Conservation (phyloP, 306 rosid genomes). For the Pyrus communis region DNA sequence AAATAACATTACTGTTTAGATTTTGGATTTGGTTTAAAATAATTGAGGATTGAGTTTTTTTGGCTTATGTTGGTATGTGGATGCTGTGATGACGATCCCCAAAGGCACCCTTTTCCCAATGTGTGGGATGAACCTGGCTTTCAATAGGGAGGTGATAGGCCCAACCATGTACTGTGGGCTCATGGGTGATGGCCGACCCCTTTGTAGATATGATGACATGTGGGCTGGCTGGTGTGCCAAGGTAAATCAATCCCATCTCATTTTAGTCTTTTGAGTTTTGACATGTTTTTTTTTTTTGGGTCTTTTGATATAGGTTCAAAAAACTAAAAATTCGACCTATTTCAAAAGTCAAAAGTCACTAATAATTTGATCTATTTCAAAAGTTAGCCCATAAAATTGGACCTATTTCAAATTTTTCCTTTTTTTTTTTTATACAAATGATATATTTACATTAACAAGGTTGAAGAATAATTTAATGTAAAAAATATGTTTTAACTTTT, state of each 20-base stretch:
- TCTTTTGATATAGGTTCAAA: too few species aligned
- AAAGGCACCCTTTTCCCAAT: constrained; percentile 40
- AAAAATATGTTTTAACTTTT: too few species aligned
- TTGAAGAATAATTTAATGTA: too few species aligned
- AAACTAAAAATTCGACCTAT: too few species aligned
- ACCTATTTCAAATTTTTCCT: too few species aligned
- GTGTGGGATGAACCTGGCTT: constrained; percentile 52
- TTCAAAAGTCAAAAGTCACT: too few species aligned
- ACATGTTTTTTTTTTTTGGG: too few species aligned
- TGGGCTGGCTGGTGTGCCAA: constrained; percentile 49
- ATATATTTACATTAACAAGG: too few species aligned
- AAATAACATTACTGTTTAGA: background rate
- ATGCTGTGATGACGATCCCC: constrained; percentile 42
- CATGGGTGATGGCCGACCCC: constrained; percentile 47
- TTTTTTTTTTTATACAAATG: too few species aligned
- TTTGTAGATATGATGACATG: constrained; percentile 45
- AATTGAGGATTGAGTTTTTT: background rate
- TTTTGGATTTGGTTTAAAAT: background rate
- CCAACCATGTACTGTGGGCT: constrained; percentile 52
- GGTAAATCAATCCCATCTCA: constrained; percentile 10
- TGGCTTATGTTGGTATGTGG: constrained; percentile 23
- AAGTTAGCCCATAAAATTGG: too few species aligned
- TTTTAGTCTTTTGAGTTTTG: too few species aligned
- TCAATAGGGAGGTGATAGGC: constrained; percentile 37
- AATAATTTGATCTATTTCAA: too few species aligned